phyloP scores from a whole-genome alignment of 129 eudicot species.

The Pittosporum tobira region DNA sequence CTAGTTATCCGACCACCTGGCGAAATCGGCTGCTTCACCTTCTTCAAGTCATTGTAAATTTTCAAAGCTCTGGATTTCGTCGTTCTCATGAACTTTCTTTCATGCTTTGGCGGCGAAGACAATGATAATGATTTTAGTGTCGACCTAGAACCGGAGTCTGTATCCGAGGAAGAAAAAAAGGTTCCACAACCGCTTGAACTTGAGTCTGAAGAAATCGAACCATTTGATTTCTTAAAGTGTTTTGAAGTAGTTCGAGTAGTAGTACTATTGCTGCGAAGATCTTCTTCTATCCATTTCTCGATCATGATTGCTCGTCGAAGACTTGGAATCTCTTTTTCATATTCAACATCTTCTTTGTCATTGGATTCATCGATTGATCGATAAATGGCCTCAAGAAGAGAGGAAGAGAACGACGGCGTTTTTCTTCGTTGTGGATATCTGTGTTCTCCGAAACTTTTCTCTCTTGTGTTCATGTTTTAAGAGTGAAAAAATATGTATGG shows the following conservation, averaged over 20 bases:
- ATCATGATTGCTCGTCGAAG: constrained; percentile 61
- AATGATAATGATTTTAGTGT: constrained; percentile 26
- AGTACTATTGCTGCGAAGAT: constrained; percentile 13
- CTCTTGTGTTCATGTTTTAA: constrained; percentile 15
- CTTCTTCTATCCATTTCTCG: constrained; percentile 73
- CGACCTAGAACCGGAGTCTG: constrained; percentile 35
- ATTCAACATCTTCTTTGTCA: constrained; percentile 4
- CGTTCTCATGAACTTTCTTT: constrained; percentile 37
- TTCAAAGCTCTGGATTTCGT: constrained; percentile 62
- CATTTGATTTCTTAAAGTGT: constrained; percentile 20
- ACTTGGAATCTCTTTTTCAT: constrained; percentile 35
- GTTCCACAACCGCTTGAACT: constrained; percentile 31
- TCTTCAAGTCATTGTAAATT: constrained; percentile 66
- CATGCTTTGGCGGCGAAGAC: constrained; percentile 25
- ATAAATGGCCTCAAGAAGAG: constrained; percentile 75
- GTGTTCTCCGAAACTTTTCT: constrained; percentile 14
- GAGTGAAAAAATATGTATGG: neutral
- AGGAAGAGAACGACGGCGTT: constrained; percentile 73
- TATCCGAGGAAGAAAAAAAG: constrained; percentile 38
- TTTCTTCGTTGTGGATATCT: constrained; percentile 29
- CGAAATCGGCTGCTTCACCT: constrained; percentile 70
- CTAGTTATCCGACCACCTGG: constrained; percentile 60
- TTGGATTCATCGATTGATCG: constrained; percentile 63
- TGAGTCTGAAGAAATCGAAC: constrained; percentile 41
- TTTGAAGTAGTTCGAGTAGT: constrained; percentile 9